Conservation (phyloP, 441 rosid species). For the Gossypium gossypioides region DNA sequence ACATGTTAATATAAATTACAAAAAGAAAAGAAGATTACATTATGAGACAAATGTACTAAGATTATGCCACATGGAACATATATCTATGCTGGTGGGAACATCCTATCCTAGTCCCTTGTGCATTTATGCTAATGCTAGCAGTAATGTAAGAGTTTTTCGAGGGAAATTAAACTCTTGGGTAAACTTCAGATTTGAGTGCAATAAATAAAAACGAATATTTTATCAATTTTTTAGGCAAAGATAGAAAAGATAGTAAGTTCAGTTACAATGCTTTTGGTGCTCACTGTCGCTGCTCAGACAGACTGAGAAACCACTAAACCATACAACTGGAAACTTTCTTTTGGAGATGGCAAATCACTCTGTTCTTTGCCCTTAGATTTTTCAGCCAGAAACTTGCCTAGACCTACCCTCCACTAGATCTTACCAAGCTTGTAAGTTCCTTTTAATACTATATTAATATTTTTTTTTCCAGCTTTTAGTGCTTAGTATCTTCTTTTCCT, state of each 20-base stretch:
- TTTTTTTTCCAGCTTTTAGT: not conserved
- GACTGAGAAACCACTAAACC: not conserved
- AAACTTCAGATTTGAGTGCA: constrained; percentile 6
- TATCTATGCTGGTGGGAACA: not conserved
- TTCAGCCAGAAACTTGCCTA: not conserved
- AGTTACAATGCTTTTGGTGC: constrained; percentile 12
- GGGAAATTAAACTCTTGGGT: not conserved
- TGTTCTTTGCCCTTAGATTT: not conserved
- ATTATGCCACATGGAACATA: not conserved
- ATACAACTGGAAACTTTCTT: not conserved
- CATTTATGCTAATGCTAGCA: not conserved
- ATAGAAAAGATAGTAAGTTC: not conserved
- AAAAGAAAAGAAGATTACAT: not conserved
- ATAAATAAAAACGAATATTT: not conserved
- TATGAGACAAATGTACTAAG: not conserved
- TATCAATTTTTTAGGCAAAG: not conserved
- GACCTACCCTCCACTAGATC: constrained; percentile 2
- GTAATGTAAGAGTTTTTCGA: not conserved
- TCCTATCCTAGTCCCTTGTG: not conserved
- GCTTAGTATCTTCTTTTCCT: not conserved
- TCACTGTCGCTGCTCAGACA: constrained; percentile 1
- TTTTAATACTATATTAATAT: not conserved
- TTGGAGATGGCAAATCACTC: not conserved
- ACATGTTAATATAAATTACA: not conserved
- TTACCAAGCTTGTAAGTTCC: constrained; percentile 7